Conservation (phyloP, 2,329 filamentous ascomycete species). For the Xylaria polymorpha region DNA sequence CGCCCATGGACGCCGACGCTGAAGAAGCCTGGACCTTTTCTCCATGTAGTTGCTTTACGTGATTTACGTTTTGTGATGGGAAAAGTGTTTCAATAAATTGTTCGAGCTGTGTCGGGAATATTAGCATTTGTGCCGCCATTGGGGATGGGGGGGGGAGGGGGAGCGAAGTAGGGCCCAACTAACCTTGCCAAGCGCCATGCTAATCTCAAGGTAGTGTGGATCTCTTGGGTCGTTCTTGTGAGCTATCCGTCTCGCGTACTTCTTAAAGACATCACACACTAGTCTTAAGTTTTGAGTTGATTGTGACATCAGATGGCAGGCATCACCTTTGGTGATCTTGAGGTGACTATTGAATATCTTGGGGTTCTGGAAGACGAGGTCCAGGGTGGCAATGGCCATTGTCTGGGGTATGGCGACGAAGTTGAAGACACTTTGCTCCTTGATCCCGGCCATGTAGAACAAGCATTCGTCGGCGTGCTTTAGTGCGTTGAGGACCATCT, state of each 20-base stretch:
- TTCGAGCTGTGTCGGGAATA: conserved; percentile 72
- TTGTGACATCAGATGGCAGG: conserved; percentile 90
- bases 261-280: conserved; percentile 84
- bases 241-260: conserved; percentile 83
- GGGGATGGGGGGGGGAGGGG: too few species aligned
- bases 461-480: conserved; percentile 90
- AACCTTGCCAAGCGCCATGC: conserved; percentile 87
- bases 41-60: conserved; percentile 58
- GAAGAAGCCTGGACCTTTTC: conserved; percentile 57
- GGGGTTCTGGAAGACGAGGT: conserved; percentile 92
- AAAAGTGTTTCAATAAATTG: conserved; percentile 96
- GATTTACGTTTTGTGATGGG: conserved; percentile 81
- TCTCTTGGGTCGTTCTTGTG: conserved; percentile 95
- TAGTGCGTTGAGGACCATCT: conserved; percentile 93
- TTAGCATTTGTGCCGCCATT: conserved; percentile 19
- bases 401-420: conserved; percentile 96
- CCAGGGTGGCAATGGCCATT: conserved; percentile 97
- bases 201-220: conserved; percentile 92
- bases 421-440: conserved; percentile 98
- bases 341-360: conserved; percentile 86
- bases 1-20: conserved; percentile 55
- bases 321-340: conserved; percentile 96
- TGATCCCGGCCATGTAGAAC: conserved; percentile 96
- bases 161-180: conserved; percentile 30
- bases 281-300: conserved; percentile 89